These are phyloP conservation scores for Cladosporium halotolerans DNA, from an alignment of 2,329 filamentous ascomycete genomes.

Conservation along the genomic window DNA sequence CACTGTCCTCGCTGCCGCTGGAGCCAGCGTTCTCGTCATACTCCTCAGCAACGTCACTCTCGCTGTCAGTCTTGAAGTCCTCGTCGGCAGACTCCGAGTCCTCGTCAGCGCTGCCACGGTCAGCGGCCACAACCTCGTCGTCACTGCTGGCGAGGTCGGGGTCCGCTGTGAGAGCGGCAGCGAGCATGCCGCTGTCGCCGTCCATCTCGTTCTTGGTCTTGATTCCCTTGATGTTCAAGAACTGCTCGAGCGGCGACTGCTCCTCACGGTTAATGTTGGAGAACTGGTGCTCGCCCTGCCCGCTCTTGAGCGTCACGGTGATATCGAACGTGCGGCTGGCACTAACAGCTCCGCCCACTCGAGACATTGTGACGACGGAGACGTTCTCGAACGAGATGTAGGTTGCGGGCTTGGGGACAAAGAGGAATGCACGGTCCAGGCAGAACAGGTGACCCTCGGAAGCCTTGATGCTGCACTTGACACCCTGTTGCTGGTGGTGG, in stretches of 20 bases:
- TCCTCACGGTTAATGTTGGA: constrained; percentile 99
- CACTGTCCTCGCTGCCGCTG: constrained; percentile 60
- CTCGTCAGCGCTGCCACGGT: constrained; percentile 88
- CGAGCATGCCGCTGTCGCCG: constrained; percentile 69
- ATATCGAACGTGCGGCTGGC: constrained; percentile 96
- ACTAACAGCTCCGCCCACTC: constrained; percentile 88
- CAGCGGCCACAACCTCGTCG: constrained; percentile 70
- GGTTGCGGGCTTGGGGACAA: constrained; percentile 94
- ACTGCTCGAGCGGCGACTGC: constrained; percentile 89
- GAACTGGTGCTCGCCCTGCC: constrained; percentile 86
- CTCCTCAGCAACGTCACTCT: constrained; percentile 94
- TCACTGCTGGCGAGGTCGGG: constrained; percentile 72
- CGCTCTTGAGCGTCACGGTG: constrained; percentile 81
- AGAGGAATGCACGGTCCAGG: constrained; percentile 97
- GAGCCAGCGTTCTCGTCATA: constrained; percentile 90
- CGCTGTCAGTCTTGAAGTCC: constrained; percentile 87
- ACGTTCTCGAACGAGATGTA: constrained; percentile 96
- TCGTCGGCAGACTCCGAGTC: constrained; percentile 94
- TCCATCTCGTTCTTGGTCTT: constrained; percentile 98
- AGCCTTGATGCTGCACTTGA: constrained; percentile 99
- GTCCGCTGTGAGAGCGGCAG: constrained; percentile 69
- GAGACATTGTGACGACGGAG: constrained; percentile 85
- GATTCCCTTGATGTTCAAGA: constrained; percentile 93
- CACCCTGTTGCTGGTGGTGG: constrained; percentile 87
- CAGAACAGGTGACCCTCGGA: constrained; percentile 97